A percentile compares a stretch with the other conserved stretches of the same genome.
Conservation (phyloP, 2,329 filamentous ascomycete species). For the Colletotrichum sp. region DNA sequence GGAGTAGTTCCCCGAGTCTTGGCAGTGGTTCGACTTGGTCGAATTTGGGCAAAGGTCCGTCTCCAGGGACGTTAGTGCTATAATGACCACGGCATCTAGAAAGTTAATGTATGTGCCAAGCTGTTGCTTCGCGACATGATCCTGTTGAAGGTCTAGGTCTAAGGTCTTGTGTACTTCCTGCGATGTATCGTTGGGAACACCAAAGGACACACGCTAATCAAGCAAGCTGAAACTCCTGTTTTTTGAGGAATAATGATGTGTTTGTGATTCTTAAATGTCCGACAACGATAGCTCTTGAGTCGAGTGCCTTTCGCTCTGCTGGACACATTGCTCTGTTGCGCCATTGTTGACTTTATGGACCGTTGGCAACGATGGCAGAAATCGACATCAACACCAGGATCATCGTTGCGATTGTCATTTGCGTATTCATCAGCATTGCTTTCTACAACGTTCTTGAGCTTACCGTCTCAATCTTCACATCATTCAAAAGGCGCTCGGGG, state of each 20-base stretch:
- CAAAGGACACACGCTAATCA: not conserved
- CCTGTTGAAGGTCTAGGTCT: not conserved
- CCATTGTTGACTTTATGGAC: not conserved
- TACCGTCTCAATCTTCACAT: constrained; percentile 37
- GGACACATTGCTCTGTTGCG: not conserved
- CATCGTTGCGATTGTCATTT: constrained; percentile 2
- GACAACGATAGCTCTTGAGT: not conserved
- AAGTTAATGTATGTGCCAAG: not conserved
- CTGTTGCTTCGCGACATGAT: not conserved
- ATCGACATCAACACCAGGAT: not conserved
- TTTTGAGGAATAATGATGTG: not conserved
- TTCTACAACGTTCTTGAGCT: constrained; percentile 42
- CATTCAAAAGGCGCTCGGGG: constrained; percentile 37
- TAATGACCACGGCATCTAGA: not conserved
- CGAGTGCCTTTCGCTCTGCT: not conserved
- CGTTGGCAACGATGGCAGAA: not conserved
- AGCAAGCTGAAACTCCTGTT: not conserved
- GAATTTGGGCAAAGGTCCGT: not conserved
- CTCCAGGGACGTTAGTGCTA: not conserved
- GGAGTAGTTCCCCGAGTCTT: not conserved
- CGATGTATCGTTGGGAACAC: not conserved
- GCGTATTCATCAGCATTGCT: constrained; percentile 34
- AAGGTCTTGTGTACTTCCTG: not conserved
- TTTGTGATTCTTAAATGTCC: not conserved
- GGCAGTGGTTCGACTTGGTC: not conserved